These are phyloP conservation scores for Ceratocystis huliohia DNA, from an alignment of 2,329 filamentous ascomycete species.

Conservation along the genomic window DNA sequence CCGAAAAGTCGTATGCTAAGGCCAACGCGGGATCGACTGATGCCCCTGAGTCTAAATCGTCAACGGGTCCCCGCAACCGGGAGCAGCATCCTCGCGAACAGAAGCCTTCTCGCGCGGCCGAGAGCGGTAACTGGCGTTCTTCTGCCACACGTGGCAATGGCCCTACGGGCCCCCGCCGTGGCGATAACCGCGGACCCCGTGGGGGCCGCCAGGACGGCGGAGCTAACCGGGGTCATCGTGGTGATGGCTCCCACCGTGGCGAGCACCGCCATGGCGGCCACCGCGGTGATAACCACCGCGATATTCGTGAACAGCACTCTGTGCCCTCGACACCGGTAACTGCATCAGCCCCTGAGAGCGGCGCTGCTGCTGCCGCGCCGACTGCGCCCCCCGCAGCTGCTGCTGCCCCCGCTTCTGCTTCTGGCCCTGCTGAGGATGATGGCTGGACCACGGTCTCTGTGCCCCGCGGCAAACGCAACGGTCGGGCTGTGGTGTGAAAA, in stretches of 20 bases:
- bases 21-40: background rate
- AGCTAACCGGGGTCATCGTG: constrained; percentile 3
- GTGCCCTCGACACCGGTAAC: constrained; percentile 23
- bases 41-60: background rate
- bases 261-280: constrained; percentile 8
- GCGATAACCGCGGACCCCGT: constrained; percentile 34
- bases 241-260: constrained; percentile 2
- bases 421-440: constrained; percentile 41
- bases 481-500: constrained; percentile 15
- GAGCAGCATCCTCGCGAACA: constrained; percentile 35
- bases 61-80: constrained; percentile 21
- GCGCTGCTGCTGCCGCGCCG: constrained; percentile 23
- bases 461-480: constrained; percentile 21
- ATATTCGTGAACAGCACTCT: constrained; percentile 27
- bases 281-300: constrained; percentile 14
- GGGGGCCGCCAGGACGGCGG: constrained; percentile 12
- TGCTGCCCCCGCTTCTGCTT: constrained; percentile 23
- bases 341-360: constrained; percentile 20
- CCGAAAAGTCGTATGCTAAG: constrained; percentile 32
- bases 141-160: constrained; percentile 32
- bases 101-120: constrained; percentile 41
- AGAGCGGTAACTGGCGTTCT: constrained; percentile 49
- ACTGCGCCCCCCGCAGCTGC: constrained; percentile 25
- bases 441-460: constrained; percentile 49
- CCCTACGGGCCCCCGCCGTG: constrained; percentile 35